These are phyloP conservation scores for Camelina laxa DNA, from an alignment of 345 rosid genomes.

Conservation along the genomic window DNA sequence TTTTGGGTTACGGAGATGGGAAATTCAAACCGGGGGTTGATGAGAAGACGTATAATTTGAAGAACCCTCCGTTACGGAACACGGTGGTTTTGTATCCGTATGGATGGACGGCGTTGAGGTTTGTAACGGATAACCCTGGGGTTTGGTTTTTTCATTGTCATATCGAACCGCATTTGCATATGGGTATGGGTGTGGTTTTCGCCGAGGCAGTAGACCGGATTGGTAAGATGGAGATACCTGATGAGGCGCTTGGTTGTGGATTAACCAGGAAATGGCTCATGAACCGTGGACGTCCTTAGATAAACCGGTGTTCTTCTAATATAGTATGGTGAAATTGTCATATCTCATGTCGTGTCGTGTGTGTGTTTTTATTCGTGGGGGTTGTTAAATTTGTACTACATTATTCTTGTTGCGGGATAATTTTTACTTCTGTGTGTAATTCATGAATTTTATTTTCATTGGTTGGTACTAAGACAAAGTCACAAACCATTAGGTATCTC, in stretches of 20 bases:
- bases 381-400: no score
- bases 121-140: slow-evolving; percentile 81
- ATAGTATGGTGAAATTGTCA: no score
- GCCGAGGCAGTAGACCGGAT: slow-evolving; percentile 58
- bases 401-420: no score
- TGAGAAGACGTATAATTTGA: slow-evolving; percentile 54
- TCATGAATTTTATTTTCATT: no score
- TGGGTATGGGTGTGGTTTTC: slow-evolving; percentile 95
- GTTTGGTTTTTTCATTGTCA: slow-evolving; percentile 98
- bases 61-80: slow-evolving; percentile 70
- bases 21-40: slow-evolving; percentile 44
- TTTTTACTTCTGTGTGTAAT: no score
- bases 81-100: slow-evolving; percentile 67
- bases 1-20: slow-evolving; percentile 81
- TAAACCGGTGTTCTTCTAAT: no score
- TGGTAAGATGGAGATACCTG: slow-evolving; percentile 51
- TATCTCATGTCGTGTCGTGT: no score
- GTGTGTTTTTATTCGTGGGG: no score
- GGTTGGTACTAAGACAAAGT: no score
- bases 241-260: slow-evolving; percentile 57
- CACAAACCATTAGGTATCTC: no score
- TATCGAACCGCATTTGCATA: slow-evolving; percentile 84
- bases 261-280: slow-evolving; percentile 42
- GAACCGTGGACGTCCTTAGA: slow-evolving; percentile 12
- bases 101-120: slow-evolving; percentile 90